Evolutionary conservation across 2,329 filamentous ascomycete species (phyloP).

Genomic region (Epicoccum nigrum): DNA sequence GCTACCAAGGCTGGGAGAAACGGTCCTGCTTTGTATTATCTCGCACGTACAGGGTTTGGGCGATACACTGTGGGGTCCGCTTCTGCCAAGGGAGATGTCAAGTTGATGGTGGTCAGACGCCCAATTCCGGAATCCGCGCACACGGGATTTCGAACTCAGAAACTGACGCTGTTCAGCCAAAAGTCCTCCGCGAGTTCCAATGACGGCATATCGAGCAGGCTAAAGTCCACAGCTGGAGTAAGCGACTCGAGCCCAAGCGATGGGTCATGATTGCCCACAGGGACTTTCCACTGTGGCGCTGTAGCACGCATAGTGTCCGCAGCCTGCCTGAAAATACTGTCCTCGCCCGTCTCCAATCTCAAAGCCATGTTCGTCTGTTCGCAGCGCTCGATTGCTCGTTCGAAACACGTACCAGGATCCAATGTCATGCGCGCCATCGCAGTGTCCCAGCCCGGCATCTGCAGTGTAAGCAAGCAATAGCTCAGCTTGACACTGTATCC

Average conservation of each 20-base stretch:
- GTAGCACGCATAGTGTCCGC: slow-evolving; percentile 19
- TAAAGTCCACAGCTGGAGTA: neutral
- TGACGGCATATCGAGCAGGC: slow-evolving; percentile 10
- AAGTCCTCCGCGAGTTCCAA: slow-evolving; percentile 27
- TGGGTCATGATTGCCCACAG: neutral
- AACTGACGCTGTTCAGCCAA: slow-evolving; percentile 19
- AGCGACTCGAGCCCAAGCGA: slow-evolving; percentile 6
- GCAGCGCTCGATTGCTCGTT: slow-evolving; percentile 13
- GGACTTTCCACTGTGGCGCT: slow-evolving; percentile 20
- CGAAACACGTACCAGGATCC: slow-evolving; percentile 16
- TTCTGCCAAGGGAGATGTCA: too few relatives aligned
- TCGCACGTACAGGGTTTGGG: too few relatives aligned
- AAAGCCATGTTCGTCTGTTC: slow-evolving; percentile 15
- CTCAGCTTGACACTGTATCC: slow-evolving; percentile 20
- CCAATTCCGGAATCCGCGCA: slow-evolving; percentile 2
- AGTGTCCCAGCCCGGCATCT: slow-evolving; percentile 24
- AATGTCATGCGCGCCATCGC: slow-evolving; percentile 15
- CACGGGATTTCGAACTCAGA: neutral
- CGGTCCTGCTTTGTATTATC: too few relatives aligned
- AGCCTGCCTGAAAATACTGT: slow-evolving; percentile 22
- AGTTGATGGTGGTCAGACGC: neutral
- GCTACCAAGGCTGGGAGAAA: too few relatives aligned
- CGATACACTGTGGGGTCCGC: neutral
- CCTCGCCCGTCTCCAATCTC: slow-evolving; percentile 22
- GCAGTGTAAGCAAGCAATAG: slow-evolving; percentile 19